Conservation (phyloP, 805 yeast species). For the Zygoascus biomembranicola region DNA sequence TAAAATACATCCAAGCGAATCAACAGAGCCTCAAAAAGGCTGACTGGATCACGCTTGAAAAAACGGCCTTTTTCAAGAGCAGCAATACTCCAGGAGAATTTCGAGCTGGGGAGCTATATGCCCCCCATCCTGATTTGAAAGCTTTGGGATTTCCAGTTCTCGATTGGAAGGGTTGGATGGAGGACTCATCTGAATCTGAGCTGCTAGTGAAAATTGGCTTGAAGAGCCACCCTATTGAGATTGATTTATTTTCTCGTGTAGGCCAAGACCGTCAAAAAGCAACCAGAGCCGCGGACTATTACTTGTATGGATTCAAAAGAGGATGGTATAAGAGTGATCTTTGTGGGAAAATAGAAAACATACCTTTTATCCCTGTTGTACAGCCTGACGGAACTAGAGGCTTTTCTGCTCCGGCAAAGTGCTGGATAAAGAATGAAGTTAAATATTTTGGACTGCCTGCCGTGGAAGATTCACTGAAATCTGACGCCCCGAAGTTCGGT, state of each 20-base stretch:
- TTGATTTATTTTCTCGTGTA: conserved; percentile 17
- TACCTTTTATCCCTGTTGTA: not conserved
- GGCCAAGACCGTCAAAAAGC: conserved; percentile 9
- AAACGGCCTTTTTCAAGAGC: conserved; percentile 24
- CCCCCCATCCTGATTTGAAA: conserved; percentile 23
- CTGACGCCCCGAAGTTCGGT: conserved; percentile 27
- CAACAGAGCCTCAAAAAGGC: conserved; percentile 17
- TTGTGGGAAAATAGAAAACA: not conserved
- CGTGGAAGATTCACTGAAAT: conserved; percentile 14
- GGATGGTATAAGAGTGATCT: not conserved
- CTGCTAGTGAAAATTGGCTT: conserved; percentile 27
- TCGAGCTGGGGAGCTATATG: conserved; percentile 23
- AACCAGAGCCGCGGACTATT: conserved; percentile 24
- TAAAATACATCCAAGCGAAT: conserved; percentile 27
- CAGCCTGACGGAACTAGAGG: conserved; percentile 3
- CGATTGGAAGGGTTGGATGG: conserved; percentile 23
- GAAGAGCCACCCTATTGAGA: conserved; percentile 20
- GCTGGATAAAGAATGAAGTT: conserved; percentile 19
- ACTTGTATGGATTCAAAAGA: conserved; percentile 17
- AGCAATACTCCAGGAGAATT: conserved; percentile 10
- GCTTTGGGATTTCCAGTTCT: conserved; percentile 25
- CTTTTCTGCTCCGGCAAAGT: conserved; percentile 17
- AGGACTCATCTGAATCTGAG: conserved; percentile 21
- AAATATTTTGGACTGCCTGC: conserved; percentile 26
- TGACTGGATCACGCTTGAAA: conserved; percentile 26